Conservation (phyloP, 2,329 filamentous ascomycete species). For the Botryotinia calthae region DNA sequence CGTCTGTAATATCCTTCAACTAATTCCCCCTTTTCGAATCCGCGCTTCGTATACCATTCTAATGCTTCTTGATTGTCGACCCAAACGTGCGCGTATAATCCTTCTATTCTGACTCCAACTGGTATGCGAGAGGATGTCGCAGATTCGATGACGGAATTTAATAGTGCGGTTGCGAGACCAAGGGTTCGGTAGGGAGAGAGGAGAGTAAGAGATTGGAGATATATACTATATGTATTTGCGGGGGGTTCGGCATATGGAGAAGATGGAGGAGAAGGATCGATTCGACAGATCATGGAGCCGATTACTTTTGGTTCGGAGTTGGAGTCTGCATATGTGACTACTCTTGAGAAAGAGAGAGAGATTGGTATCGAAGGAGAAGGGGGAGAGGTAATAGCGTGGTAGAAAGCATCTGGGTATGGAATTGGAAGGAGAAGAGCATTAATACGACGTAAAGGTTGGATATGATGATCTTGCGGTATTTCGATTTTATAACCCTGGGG, state of each 20-base stretch:
- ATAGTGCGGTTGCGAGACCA: slow-evolving; percentile 56
- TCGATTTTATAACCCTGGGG: slow-evolving; percentile 52
- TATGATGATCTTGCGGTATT: slow-evolving; percentile 49
- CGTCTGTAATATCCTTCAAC: slow-evolving; percentile 61
- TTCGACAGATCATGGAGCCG: slow-evolving; percentile 59
- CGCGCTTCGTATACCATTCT: slow-evolving; percentile 58
- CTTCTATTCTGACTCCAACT: slow-evolving; percentile 36
- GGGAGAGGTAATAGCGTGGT: slow-evolving; percentile 50
- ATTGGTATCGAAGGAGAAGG: slow-evolving; percentile 47
- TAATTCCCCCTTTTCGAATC: slow-evolving; percentile 49
- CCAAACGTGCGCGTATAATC: slow-evolving; percentile 66
- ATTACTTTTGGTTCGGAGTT: slow-evolving; percentile 48
- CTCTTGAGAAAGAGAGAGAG: slow-evolving; percentile 43
- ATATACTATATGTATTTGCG: slow-evolving; percentile 49
- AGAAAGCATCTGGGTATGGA: slow-evolving; percentile 63
- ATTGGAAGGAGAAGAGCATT: slow-evolving; percentile 64
- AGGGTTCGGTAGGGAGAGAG: slow-evolving; percentile 61
- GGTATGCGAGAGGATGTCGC: slow-evolving; percentile 13
- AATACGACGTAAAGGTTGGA: slow-evolving; percentile 60
- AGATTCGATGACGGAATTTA: slow-evolving; percentile 41
- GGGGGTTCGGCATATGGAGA: slow-evolving; percentile 16
- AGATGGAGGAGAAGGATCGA: slow-evolving; percentile 47
- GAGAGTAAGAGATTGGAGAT: slow-evolving; percentile 63
- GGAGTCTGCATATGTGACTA: slow-evolving; percentile 49
- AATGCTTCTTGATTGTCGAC: slow-evolving; percentile 62